phyloP scores from a whole-genome alignment of 2,329 filamentous ascomycete species.

The Fusarium keratoplasticum region DNA sequence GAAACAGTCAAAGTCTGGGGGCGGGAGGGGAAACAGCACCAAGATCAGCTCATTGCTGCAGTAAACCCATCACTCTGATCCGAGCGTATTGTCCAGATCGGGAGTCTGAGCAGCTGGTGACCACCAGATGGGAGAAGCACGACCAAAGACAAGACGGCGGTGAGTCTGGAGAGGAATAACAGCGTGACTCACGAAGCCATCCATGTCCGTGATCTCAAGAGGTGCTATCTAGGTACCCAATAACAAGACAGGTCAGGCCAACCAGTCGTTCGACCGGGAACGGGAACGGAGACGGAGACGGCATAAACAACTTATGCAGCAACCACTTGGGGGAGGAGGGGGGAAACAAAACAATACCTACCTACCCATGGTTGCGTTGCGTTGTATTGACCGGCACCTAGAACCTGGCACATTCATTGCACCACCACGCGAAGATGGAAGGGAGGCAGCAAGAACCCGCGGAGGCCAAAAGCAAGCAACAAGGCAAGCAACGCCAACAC shows the following conservation, averaged over 20 bases:
- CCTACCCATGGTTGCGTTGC: not conserved
- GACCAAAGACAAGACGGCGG: slow-evolving; percentile 20
- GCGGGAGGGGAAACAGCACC: slow-evolving; percentile 12
- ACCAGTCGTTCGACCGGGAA: slow-evolving; percentile 17
- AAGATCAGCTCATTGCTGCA: slow-evolving; percentile 38
- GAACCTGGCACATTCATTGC: slow-evolving; percentile 10
- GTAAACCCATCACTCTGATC: slow-evolving; percentile 15
- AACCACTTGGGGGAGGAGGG: not conserved
- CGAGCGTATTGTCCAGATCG: slow-evolving; percentile 4
- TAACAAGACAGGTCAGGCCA: slow-evolving; percentile 8
- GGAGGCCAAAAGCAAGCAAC: not conserved
- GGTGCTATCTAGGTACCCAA: not conserved
- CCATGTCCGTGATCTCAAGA: slow-evolving; percentile 7
- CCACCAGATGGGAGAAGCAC: not conserved
- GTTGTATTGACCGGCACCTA: slow-evolving; percentile 1
- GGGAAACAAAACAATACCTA: not conserved
- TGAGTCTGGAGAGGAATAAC: slow-evolving; percentile 17
- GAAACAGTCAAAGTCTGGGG: slow-evolving; percentile 14
- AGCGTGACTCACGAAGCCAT: slow-evolving; percentile 25
- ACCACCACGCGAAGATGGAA: slow-evolving; percentile 10
- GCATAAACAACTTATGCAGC: not conserved
- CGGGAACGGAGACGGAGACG: not conserved
- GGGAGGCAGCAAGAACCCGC: not conserved
- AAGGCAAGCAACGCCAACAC: not conserved
- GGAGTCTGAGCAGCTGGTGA: slow-evolving; percentile 9